Evolutionary conservation across 768 basidiomycete genomes (phyloP).

Genomic region (Boletellus sp.): DNA sequence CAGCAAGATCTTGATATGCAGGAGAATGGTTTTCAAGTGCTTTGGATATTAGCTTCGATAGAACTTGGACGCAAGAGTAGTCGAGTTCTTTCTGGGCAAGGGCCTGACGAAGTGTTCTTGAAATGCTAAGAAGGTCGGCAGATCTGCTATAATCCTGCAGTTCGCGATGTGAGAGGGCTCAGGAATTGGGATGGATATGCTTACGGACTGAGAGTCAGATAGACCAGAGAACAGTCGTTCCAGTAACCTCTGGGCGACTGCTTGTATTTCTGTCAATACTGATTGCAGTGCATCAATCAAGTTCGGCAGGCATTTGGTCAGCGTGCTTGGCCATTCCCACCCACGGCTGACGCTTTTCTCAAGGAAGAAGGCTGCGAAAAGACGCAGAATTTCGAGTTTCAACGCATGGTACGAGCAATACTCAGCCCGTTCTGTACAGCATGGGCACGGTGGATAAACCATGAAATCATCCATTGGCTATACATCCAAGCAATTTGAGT

Average conservation of each 20-base stretch:
- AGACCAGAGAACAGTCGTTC: conserved; percentile 17
- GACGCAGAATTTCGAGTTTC: conserved; percentile 41
- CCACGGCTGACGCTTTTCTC: conserved; percentile 27
- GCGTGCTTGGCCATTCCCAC: not conserved
- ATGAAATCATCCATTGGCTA: conserved; percentile 53
- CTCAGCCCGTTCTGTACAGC: conserved; percentile 23
- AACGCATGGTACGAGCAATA: conserved; percentile 28
- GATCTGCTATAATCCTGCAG: conserved; percentile 35
- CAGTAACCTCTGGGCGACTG: conserved; percentile 16
- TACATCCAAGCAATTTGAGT: conserved; percentile 25
- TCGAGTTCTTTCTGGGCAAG: conserved; percentile 44
- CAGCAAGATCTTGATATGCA: conserved; percentile 32
- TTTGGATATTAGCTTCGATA: conserved; percentile 51
- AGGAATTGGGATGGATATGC: conserved; percentile 1
- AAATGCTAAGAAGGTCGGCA: conserved; percentile 36
- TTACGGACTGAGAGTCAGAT: conserved; percentile 20
- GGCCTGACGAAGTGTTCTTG: conserved; percentile 43
- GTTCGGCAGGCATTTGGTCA: conserved; percentile 7
- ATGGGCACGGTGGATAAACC: conserved; percentile 35
- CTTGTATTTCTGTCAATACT: conserved; percentile 20
- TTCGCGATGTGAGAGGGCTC: not conserved
- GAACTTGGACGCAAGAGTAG: conserved; percentile 61
- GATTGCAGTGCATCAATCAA: conserved; percentile 20
- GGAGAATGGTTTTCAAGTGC: conserved; percentile 35
- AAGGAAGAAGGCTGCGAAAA: conserved; percentile 40